Evolutionary conservation across 2,329 filamentous ascomycete genomes (phyloP), one percentile per base, ranked within the genome.

Genomic region (Alternaria sp.): DNA sequence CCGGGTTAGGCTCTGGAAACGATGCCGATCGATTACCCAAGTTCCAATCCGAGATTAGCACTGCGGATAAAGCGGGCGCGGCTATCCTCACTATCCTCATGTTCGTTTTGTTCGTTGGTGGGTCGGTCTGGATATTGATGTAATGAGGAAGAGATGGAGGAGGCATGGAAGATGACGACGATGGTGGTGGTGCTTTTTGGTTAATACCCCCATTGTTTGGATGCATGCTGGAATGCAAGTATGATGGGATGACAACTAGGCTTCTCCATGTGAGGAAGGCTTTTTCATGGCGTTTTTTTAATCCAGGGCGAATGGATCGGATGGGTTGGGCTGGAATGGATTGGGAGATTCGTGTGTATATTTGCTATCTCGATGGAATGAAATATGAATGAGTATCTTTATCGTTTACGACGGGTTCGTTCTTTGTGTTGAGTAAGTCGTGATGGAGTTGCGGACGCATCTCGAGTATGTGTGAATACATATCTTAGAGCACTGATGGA

Each of bases 21-120:
- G 15, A 72, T 63, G 58, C 56, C 9, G 60, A 65, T 4, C 60
- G 60, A 2, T 5, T 70, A 8, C 74, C 78, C n/a, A 63, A 68
- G 8, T 67, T 65, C n/a, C 15, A 66, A 10, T 51, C 57, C 1
- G 47, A 71, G 3, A 71, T 80, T 10, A 81, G 78, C 1, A 78
- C 74, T n/a, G 79, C 49, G 12, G 83, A 83, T 66, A 78, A 72
- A 57, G 81, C 78, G 2, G 83, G 83, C 0, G 83, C 82, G 6
- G 79, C 77, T 1, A 79, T 84, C 57, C 41, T 84, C 46, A 84
- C 83, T 14, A 75, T 78, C 4, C 28, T 80, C 8, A 61, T 80
- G 10, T 61, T 43, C 6, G 53, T 2, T 5, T n/a, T 56, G 50
- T 60, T 63, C 28, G 15, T 55, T 2, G 56, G 50, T 4, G 56